phyloP scores from a whole-genome alignment of 2,329 filamentous ascomycete species.

The Colletotrichum eleusines region DNA sequence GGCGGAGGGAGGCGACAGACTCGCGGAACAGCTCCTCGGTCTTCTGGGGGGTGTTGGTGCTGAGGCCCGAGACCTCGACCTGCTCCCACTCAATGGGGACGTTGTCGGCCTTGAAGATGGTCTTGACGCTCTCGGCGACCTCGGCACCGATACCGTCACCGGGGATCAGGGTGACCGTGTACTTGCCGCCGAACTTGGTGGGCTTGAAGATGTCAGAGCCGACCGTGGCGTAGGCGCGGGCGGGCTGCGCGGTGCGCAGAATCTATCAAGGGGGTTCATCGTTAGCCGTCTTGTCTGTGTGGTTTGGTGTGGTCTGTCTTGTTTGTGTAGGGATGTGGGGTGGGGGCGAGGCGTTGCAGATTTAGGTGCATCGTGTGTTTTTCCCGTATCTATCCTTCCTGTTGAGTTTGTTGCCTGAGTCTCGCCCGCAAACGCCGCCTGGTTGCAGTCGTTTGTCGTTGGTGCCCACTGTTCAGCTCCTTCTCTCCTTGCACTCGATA shows the following conservation, averaged over 20 bases:
- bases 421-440: not conserved
- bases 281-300: slow-evolving; percentile 34
- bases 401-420: not conserved
- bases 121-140: slow-evolving; percentile 98
- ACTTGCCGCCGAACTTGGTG: slow-evolving; percentile 98
- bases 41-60: slow-evolving; percentile 81
- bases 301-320: slow-evolving; percentile 44
- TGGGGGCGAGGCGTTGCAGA: too few relatives aligned
- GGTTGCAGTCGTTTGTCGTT: not conserved
- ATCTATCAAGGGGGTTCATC: slow-evolving; percentile 53
- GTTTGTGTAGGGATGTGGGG: slow-evolving; percentile 70
- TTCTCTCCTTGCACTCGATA: slow-evolving; percentile 4
- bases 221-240: slow-evolving; percentile 80
- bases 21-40: slow-evolving; percentile 96
- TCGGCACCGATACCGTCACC: slow-evolving; percentile 99
- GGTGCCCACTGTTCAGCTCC: not conserved
- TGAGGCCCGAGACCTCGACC: slow-evolving; percentile 93
- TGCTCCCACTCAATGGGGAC: slow-evolving; percentile 99
- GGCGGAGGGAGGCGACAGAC: slow-evolving; percentile 92
- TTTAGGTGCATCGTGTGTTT: not conserved
- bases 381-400: not conserved
- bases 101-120: slow-evolving; percentile 99
- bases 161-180: slow-evolving; percentile 98
- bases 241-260: slow-evolving; percentile 61
- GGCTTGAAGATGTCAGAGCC: slow-evolving; percentile 98